phyloP scores from a whole-genome alignment of 306 rosid species.

The Medicago lupulina region DNA sequence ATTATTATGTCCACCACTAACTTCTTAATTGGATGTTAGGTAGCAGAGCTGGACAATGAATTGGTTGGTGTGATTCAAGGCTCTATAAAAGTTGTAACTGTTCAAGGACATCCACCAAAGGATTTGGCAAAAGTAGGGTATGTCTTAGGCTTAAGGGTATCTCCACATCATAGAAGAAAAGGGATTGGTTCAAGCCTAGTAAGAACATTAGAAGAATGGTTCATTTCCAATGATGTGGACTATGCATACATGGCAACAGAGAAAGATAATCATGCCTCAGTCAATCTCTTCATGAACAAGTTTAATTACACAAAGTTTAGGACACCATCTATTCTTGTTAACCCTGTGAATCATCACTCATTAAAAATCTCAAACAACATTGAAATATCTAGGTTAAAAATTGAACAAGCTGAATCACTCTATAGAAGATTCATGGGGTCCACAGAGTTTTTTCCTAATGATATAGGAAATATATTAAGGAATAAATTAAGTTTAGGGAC shows the following conservation, averaged over 20 bases:
- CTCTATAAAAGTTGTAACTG: conserved; percentile 71
- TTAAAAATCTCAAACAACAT: conserved; percentile 55
- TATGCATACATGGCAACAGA: conserved; percentile 84
- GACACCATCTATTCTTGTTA: conserved; percentile 72
- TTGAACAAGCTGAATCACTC: conserved; percentile 76
- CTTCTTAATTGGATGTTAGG: conserved; percentile 50
- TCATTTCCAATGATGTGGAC: conserved; percentile 71
- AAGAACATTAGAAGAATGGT: conserved; percentile 76
- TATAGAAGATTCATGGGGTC: conserved; percentile 73
- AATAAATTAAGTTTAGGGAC: conserved; percentile 88
- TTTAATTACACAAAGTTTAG: conserved; percentile 70
- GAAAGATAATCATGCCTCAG: conserved; percentile 80
- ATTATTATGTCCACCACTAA: conserved; percentile 36
- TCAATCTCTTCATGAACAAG: conserved; percentile 63
- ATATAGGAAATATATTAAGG: conserved; percentile 64
- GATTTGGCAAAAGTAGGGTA: conserved; percentile 76
- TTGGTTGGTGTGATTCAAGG: conserved; percentile 90
- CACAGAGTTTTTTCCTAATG: conserved; percentile 79
- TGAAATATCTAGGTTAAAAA: conserved; percentile 58
- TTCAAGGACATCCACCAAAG: conserved; percentile 59
- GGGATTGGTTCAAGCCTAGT: conserved; percentile 77
- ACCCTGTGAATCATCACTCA: conserved; percentile 65
- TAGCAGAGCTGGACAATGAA: conserved; percentile 73
- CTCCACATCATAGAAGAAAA: conserved; percentile 64
- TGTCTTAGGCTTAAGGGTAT: conserved; percentile 78